Conservation (phyloP, 2,329 filamentous ascomycete species). For the Eurotiales sp. region DNA sequence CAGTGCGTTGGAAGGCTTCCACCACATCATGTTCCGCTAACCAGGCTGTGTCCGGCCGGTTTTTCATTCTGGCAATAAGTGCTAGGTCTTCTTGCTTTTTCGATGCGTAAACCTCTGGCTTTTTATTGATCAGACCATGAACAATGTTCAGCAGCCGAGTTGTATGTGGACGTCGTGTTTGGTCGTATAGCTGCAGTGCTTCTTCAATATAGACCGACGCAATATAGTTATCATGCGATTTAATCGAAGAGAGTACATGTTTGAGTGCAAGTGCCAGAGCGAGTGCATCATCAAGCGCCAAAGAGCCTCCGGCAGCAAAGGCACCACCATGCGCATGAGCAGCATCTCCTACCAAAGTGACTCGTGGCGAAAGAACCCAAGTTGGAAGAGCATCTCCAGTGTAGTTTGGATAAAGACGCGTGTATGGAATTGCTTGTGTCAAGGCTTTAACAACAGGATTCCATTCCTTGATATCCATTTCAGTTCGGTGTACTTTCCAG, state of each 20-base stretch:
- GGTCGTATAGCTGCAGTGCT: conserved; percentile 40
- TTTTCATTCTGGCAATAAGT: conserved; percentile 33
- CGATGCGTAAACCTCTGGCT: conserved; percentile 11
- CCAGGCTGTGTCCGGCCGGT: conserved; percentile 40
- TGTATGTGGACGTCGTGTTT: conserved; percentile 46
- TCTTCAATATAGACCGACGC: conserved; percentile 22
- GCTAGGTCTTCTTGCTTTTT: conserved; percentile 35
- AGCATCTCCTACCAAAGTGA: conserved; percentile 27
- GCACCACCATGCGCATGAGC: conserved; percentile 30
- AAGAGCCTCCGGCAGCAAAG: conserved; percentile 28
- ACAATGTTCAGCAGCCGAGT: conserved; percentile 35
- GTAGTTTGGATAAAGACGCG: conserved; percentile 43
- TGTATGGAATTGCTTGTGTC: conserved; percentile 39
- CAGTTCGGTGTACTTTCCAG: not conserved
- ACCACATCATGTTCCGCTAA: conserved; percentile 48
- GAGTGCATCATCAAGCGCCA: conserved; percentile 34
- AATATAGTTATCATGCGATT: not conserved
- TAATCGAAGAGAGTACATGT: conserved; percentile 29
- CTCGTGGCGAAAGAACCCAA: conserved; percentile 38
- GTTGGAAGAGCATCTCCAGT: conserved; percentile 38
- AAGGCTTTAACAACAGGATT: conserved; percentile 40
- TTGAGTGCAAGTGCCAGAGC: conserved; percentile 39
- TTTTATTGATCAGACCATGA: conserved; percentile 23
- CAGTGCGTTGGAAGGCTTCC: conserved; percentile 28
- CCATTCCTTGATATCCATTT: conserved; percentile 36